phyloP scores from a whole-genome alignment of 1,139 yeast genomes.

The Candida freyschussii region DNA sequence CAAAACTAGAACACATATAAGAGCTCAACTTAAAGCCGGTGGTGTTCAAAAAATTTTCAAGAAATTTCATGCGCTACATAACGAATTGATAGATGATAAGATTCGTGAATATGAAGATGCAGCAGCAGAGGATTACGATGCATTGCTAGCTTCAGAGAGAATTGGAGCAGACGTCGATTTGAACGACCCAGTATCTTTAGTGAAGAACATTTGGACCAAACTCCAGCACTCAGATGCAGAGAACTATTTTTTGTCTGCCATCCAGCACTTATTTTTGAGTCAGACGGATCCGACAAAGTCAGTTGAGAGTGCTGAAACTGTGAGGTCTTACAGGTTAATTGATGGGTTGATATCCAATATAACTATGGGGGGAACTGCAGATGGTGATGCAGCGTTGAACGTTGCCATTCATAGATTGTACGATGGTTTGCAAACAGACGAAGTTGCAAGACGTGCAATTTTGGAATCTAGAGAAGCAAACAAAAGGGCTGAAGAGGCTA shows the following conservation, averaged over 20 bases:
- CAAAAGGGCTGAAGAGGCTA: conserved; percentile 70
- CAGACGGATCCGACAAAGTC: conserved; percentile 53
- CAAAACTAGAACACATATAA: conserved; percentile 64
- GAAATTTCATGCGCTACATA: conserved; percentile 56
- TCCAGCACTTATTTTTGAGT: conserved; percentile 77
- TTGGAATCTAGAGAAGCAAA: conserved; percentile 65
- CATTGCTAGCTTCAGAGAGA: conserved; percentile 54
- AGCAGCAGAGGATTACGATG: conserved; percentile 68
- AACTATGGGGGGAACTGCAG: conserved; percentile 57
- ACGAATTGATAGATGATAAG: conserved; percentile 61
- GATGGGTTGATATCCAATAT: conserved; percentile 83
- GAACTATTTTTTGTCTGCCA: conserved; percentile 65
- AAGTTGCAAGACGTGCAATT: conserved; percentile 76
- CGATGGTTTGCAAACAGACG: conserved; percentile 84
- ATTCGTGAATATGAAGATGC: conserved; percentile 58
- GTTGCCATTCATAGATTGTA: conserved; percentile 77
- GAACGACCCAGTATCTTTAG: conserved; percentile 71
- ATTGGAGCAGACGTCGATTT: conserved; percentile 60
- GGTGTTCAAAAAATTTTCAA: conserved; percentile 65
- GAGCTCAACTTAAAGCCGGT: conserved; percentile 73
- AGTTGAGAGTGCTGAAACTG: conserved; percentile 44
- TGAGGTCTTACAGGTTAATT: conserved; percentile 68
- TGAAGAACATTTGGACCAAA: conserved; percentile 64
- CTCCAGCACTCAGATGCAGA: conserved; percentile 71
- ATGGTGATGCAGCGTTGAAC: conserved; percentile 72